Evolutionary conservation across 148 eudicot species (phyloP).

Genomic region (Silene latifolia): DNA sequence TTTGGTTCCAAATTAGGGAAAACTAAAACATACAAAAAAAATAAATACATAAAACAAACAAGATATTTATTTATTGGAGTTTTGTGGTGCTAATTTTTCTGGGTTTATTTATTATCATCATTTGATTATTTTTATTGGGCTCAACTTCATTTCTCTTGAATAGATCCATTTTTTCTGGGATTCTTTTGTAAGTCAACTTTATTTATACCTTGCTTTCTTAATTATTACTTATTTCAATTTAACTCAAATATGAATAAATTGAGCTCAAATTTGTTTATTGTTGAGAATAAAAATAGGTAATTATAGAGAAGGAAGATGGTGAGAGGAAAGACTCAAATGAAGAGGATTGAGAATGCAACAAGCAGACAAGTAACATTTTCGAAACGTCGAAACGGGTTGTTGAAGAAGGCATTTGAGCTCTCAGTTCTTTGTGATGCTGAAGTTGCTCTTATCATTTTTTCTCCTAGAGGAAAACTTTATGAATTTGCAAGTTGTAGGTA

Average conservation of each 20-base stretch:
- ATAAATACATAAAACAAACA: background rate
- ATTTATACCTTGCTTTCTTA: background rate
- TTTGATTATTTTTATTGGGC: constrained; percentile 4
- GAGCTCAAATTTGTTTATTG: background rate
- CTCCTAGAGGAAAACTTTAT: constrained; percentile 50
- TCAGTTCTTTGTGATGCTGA: constrained; percentile 59
- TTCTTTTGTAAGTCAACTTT: constrained; percentile 17
- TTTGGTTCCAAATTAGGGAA: constrained; percentile 9
- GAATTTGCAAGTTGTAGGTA: constrained; percentile 59
- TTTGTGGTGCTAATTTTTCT: background rate
- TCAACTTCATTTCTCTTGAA: constrained; percentile 2
- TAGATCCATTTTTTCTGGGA: constrained; percentile 9
- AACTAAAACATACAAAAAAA: background rate
- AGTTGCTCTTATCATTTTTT: constrained; percentile 49
- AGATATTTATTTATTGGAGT: background rate
- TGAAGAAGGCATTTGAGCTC: constrained; percentile 54
- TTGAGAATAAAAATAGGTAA: background rate
- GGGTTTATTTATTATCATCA: constrained; percentile 4
- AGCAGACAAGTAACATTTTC: constrained; percentile 61
- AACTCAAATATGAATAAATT: background rate
- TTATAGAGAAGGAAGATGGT: constrained; percentile 38
- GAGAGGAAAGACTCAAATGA: constrained; percentile 59
- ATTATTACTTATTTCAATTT: background rate
- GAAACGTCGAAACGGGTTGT: constrained; percentile 46
- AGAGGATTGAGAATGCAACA: constrained; percentile 54